A percentile compares a stretch with the other conserved stretches of the same genome.
Conservation (phyloP, 2,329 filamentous ascomycete species). For the Colletotrichum karsti region DNA sequence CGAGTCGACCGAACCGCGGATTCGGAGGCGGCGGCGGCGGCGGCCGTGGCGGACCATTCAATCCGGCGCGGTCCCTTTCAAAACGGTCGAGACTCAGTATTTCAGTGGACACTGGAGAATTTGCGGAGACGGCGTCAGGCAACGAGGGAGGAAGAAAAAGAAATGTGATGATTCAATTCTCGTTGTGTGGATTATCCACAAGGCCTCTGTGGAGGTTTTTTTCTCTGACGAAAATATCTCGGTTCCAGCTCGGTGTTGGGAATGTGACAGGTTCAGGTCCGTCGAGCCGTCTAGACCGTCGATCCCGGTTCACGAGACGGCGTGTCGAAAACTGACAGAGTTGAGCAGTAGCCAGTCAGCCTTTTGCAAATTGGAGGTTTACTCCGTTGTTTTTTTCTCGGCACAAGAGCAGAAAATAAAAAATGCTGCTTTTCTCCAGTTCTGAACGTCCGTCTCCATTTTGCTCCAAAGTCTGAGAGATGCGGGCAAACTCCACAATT, state of each 20-base stretch:
- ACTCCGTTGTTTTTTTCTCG: not conserved
- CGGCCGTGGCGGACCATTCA: no score
- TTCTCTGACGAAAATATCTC: conserved; percentile 19
- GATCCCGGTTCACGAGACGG: not conserved
- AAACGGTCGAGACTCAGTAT: no score
- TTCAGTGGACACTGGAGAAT: no score
- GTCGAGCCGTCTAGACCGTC: conserved; percentile 6
- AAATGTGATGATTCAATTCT: not conserved
- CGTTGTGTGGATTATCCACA: not conserved
- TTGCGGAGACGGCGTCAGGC: no score
- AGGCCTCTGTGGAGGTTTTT: not conserved
- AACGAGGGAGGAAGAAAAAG: not conserved
- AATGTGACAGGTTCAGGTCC: not conserved
- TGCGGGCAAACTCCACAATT: conserved; percentile 6
- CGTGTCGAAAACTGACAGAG: not conserved
- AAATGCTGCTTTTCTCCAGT: not conserved
- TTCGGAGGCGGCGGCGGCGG: no score
- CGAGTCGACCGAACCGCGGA: no score
- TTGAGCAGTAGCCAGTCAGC: not conserved
- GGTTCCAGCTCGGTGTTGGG: conserved; percentile 16
- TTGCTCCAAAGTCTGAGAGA: not conserved
- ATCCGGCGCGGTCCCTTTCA: no score
- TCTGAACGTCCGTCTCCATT: not conserved
- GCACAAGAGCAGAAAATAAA: no score
- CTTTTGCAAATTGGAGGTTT: not conserved